phyloP scores from a whole-genome alignment of 345 rosid genomes.

The Eutrema heterophyllum region DNA sequence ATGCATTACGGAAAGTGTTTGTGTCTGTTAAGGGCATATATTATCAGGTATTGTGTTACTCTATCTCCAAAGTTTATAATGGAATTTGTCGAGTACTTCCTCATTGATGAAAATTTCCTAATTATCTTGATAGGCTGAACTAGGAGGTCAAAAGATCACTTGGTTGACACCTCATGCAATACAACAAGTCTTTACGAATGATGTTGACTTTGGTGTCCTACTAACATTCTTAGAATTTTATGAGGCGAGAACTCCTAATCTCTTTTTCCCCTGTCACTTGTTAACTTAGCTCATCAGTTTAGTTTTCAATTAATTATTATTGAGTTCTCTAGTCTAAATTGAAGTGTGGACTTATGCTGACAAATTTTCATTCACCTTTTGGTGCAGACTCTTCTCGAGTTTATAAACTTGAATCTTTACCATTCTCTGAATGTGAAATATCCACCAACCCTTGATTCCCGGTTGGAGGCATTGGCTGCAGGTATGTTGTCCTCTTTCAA shows the following conservation, averaged over 20 bases:
- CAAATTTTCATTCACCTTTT: not conserved
- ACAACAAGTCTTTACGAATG: conserved; percentile 91
- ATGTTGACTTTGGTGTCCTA: conserved; percentile 76
- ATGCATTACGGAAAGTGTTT: conserved; percentile 80
- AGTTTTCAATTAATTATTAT: not conserved
- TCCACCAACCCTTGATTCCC: conserved; percentile 86
- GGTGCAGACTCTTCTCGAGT: conserved; percentile 80
- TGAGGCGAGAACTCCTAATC: conserved; percentile 46
- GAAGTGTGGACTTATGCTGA: not conserved
- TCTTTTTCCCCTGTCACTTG: not conserved
- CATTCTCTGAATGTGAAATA: conserved; percentile 69
- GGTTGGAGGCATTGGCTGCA: conserved; percentile 81
- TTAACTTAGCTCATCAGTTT: not conserved
- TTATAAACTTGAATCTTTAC: conserved; percentile 59
- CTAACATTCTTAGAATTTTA: conserved; percentile 84
- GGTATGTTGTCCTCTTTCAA: conserved; percentile 39
- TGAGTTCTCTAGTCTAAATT: not conserved
- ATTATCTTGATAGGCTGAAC: conserved; percentile 59
- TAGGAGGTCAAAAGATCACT: conserved; percentile 87
- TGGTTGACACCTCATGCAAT: conserved; percentile 88
- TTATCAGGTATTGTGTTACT: conserved; percentile 55
- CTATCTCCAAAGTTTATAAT: not conserved
- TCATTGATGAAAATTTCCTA: conserved; percentile 14
- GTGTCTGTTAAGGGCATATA: conserved; percentile 88
- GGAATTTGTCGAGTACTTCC: not conserved